Evolutionary conservation across 163 green algal species (phyloP), one percentile per base, ranked within the genome.

Genomic region (Chloromonas sp.): DNA sequence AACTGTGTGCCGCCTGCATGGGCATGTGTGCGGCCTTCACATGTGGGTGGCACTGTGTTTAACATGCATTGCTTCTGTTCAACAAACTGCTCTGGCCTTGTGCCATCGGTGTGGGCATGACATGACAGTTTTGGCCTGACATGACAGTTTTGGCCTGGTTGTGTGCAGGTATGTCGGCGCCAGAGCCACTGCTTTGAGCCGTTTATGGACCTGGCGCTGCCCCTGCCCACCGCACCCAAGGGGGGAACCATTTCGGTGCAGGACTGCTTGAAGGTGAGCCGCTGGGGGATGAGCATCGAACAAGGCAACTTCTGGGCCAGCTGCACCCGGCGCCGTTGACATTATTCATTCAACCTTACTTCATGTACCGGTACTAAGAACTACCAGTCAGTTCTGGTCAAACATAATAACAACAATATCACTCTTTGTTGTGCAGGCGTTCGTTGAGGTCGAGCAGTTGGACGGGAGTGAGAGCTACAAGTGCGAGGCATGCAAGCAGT

Each of bases 191-290:
- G 92, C 83, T 97, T 97, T 84, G 95, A 98, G 62, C 88, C 92
- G 1, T 96, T 95, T 79, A 81, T 97, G 81, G 94, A 96, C 84
- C 89, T 98, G 8, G 92, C 89, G n/a, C 59, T 98, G 82, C 94
- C 95, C 58, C 87, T 98, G 61, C 94, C 94, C 0, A 1, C 78
- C 14, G 81, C 78, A 15, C 85, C 60, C 66, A 81, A 82, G 58
- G 58, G 8, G 1, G 3, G 60, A 14, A 77, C 77, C 60, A 79
- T 77, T 1, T 82, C 70, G 60, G 5, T 92, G 81, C 81, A 90
- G 84, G 87, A 92, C 60, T 94, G 91, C 87, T 85, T 95, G 61
- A 36, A 86, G 78, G 80, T 83, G 61, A 58, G 60, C 15, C n/a
- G n/a, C 59, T 58, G 1, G 1, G 13, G 70, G 70, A 76, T 76